These are phyloP conservation scores for Trichosporon inkin DNA, from an alignment of 1,284 basidiomycete species.

Conservation along the genomic window DNA sequence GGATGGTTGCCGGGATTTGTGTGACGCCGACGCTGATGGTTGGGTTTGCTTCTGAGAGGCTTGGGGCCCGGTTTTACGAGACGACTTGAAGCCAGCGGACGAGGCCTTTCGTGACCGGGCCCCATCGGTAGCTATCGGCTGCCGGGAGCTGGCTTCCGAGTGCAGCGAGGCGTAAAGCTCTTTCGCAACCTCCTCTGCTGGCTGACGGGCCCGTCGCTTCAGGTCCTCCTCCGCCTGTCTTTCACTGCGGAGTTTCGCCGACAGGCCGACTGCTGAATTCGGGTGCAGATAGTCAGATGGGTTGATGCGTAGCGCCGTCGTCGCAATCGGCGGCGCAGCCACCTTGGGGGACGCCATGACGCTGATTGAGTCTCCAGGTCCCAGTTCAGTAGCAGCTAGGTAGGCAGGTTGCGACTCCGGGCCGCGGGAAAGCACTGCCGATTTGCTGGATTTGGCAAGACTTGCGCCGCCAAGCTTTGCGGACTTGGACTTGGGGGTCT, in stretches of 20 bases:
- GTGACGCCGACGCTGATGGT: not conserved
- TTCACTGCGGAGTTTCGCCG: not conserved
- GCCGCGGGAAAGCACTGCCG: not conserved
- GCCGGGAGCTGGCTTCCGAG: not conserved
- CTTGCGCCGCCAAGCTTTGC: too few species aligned
- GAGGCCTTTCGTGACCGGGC: not conserved
- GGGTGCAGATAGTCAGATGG: not conserved
- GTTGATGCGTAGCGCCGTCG: too few species aligned
- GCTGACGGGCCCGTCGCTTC: not conserved
- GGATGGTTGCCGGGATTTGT: not conserved
- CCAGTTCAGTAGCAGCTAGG: not conserved
- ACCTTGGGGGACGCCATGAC: not conserved
- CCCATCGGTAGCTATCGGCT: too few species aligned
- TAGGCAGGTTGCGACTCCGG: not conserved
- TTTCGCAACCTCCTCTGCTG: not conserved
- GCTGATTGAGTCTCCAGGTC: constrained; percentile 4
- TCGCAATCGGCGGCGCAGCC: not conserved
- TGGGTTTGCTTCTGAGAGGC: not conserved
- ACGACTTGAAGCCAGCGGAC: not conserved
- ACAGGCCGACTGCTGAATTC: not conserved
- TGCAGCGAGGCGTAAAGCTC: not conserved
- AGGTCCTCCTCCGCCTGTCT: not conserved
- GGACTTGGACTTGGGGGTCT: too few species aligned
- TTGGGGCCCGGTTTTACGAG: not conserved
- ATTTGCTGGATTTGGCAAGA: not conserved